Base-by-base conservation (phyloP, 2,329 filamentous ascomycete species). In the Apiospora phragmitis region DNA sequence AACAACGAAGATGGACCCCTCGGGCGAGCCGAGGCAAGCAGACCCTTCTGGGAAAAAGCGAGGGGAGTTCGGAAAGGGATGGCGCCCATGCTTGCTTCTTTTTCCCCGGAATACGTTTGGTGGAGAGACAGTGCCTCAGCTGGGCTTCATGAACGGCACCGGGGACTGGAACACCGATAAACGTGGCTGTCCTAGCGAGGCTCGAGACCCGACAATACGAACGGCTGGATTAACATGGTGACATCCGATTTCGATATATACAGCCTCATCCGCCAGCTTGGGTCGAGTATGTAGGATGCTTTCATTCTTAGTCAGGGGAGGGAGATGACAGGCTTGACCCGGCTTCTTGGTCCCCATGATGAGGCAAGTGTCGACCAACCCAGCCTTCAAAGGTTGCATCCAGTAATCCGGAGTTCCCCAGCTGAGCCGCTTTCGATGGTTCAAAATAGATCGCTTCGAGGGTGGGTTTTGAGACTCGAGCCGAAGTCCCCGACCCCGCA, bases 321-420 rank as follows among this genome's bases (percentile, higher is more conserved):
- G 51, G 18, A 59, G 26, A 35, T 21, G 16, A 21, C 5, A 5
- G 2, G 5, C 26, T 4, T 45, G 43, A 18, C n/a, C 21, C 18
- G 43, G 18, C 43, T 45, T n/a, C 16, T 47, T 42, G 24, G 55
- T 38, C 8, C 18, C 18, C 29, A 62, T n/a, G 29, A 35, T 35
- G 29, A 55, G 12, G 29, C 18, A 38, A 29, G 11, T 38, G 18
- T 62, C 55, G 11, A 26, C 4, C n/a, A 24, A 24, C 4, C 38
- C 55, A 38, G 24, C 8, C 18, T 12, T 62, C 32, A 62, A 38
- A 2, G 55, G 55, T 24, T 62, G 55, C 55, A 62, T 62, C 18
- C 29, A 38, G 55, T 62, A 38, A 38, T 38, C 32, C 55, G 55
- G 55, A 62, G 55, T 62, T 62, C 55, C 55, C 55, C 55, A 62